These are phyloP conservation scores for Coemansia umbellata DNA, from an alignment of 192 early-diverging fungal genomes.

Conservation along the genomic window DNA sequence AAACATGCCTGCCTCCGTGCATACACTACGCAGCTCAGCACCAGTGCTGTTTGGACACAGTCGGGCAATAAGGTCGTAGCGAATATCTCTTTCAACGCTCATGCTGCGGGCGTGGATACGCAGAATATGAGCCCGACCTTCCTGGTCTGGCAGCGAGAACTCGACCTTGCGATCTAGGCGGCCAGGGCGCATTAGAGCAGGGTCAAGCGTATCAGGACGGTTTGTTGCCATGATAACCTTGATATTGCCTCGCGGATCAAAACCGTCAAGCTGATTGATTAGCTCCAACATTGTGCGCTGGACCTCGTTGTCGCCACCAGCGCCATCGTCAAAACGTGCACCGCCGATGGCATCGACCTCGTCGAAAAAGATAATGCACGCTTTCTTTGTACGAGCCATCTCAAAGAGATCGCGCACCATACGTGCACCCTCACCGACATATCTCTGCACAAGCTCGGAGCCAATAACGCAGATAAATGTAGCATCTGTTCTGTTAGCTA, in stretches of 20 bases:
- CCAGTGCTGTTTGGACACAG: conserved; percentile 99
- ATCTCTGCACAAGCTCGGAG: conserved; percentile 98
- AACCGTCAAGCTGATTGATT: conserved; percentile 99
- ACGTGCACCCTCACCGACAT: conserved; percentile 97
- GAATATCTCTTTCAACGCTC: conserved; percentile 98
- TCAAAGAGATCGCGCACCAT: conserved; percentile 99
- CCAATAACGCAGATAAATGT: conserved; percentile 99
- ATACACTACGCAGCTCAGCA: conserved; percentile 96
- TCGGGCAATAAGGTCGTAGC: conserved; percentile 96
- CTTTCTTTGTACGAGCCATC: conserved; percentile 99
- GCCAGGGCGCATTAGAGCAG: conserved; percentile 94
- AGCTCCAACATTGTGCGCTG: conserved; percentile 99
- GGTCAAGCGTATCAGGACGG: conserved; percentile 96
- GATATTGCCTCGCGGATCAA: conserved; percentile 99
- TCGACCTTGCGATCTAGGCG: conserved; percentile 98
- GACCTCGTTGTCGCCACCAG: conserved; percentile 99
- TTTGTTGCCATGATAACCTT: conserved; percentile 99
- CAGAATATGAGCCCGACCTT: conserved; percentile 96
- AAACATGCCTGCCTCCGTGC: conserved; percentile 99
- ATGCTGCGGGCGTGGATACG: conserved; percentile 98
- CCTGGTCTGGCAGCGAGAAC: conserved; percentile 91
- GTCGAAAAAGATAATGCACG: conserved; percentile 99
- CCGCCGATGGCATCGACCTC: conserved; percentile 99
- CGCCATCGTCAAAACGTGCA: conserved; percentile 96
- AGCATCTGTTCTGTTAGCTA: conserved; percentile 98